These are phyloP conservation scores for Cladophialophora yegresii DNA, from an alignment of 2,329 filamentous ascomycete species.

Conservation along the genomic window DNA sequence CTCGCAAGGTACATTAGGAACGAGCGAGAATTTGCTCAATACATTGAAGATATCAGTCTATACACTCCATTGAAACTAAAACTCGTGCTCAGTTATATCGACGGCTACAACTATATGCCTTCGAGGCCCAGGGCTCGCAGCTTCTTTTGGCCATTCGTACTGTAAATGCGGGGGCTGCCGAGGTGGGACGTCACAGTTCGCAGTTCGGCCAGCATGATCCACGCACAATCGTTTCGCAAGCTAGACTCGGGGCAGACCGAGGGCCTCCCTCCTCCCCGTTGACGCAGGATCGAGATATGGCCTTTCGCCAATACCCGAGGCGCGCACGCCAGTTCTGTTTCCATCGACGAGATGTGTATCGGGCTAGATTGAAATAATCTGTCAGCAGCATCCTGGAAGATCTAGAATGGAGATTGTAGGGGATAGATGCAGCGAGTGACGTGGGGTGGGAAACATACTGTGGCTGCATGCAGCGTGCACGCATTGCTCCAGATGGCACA, in stretches of 20 bases:
- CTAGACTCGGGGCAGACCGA: constrained; percentile 25
- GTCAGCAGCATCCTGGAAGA: background rate
- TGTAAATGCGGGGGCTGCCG: too few species aligned
- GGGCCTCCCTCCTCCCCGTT: constrained; percentile 37
- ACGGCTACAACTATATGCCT: background rate
- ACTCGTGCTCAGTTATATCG: background rate
- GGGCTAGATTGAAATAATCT: constrained; percentile 14
- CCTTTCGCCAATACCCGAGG: constrained; percentile 30
- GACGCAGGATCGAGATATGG: constrained; percentile 31
- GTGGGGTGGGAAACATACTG: constrained; percentile 19
- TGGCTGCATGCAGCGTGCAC: constrained; percentile 32
- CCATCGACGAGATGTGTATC: constrained; percentile 29
- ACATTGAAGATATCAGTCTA: background rate
- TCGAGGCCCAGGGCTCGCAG: background rate
- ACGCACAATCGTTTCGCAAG: background rate
- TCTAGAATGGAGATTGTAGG: background rate
- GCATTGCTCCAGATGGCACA: constrained; percentile 35
- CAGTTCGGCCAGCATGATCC: background rate
- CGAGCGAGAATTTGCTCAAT: background rate
- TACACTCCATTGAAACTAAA: background rate
- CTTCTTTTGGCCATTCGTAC: background rate
- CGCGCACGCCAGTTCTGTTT: constrained; percentile 27
- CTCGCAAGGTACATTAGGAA: too few species aligned
- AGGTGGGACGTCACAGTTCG: background rate
- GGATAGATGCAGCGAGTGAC: background rate